Evolutionary conservation across 78 protist genomes (phyloP), one percentile per base, ranked within the genome.

Genomic region (Anaeramoeba flamelloides): DNA sequence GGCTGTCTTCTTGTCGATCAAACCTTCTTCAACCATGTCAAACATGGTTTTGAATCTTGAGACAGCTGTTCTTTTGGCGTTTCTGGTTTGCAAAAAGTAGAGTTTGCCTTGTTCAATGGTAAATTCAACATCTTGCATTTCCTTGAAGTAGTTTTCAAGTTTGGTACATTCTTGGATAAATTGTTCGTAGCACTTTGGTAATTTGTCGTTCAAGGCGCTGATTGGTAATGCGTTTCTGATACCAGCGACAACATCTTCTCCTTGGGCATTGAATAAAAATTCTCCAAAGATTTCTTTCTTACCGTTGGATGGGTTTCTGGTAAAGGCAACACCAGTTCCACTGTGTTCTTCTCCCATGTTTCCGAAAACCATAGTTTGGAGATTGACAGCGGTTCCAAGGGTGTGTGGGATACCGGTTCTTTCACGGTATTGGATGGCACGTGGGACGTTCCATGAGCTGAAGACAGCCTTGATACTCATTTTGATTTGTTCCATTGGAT

Each of bases 221-320:
- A 89, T 75, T 12, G 85, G 80, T 36, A 17, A 0, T 75, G 94
- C 92, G 4, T 91, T 91, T 69, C 94, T 88, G 79, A 89, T 87
- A 34, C 94, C 94, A 37, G 94, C 90, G 30, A 91, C 94, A 31
- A 91, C 94, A 74, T 91, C 94, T 78, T 91, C 94, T n/a, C 94
- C 94, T 85, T 91, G 94, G 30, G 94, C 94, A 82, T 91, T 89
- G 74, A 39, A 31, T n/a, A 91, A 90, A 74, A 65, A 91, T 64
- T 91, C 94, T n/a, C 94, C 94, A 76, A 86, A 91, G 88, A 85
- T 64, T 37, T 1, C 0, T 34, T 83, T 76, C 75, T 87, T 88
- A 3, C 94, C 94, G 76, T 88, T 82, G 36, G 89, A 74, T 30
- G 94, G 92, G 86, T 89, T 82, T 74, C 94, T 83, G 32, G 90